A percentile compares a stretch with the other conserved stretches of the same genome.
These are phyloP conservation scores for Zasmidium citrigriseum DNA, from an alignment of 2,329 filamentous ascomycete species.

Conservation along the genomic window DNA sequence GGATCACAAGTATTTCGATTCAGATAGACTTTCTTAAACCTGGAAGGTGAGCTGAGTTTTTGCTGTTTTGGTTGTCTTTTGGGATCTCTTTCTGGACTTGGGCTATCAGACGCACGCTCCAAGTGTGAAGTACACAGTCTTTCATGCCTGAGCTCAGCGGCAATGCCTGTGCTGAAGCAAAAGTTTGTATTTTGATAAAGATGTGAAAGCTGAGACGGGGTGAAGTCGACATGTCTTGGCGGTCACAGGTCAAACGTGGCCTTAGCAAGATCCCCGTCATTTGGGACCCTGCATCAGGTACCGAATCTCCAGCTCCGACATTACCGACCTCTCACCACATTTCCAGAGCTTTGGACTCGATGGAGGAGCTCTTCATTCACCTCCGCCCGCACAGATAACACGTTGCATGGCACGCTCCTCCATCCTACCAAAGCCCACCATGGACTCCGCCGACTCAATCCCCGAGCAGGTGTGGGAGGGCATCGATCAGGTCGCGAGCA, in stretches of 20 bases:
- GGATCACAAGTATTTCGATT: too few species aligned
- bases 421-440: slow-evolving; percentile 10
- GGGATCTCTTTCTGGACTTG: too few species aligned
- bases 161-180: too few species aligned
- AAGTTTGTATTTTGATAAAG: too few species aligned
- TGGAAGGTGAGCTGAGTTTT: too few species aligned
- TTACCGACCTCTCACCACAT: neutral
- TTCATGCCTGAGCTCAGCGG: too few species aligned
- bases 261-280: neutral
- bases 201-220: too few species aligned
- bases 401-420: neutral
- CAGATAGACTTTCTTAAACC: too few species aligned
- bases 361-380: neutral
- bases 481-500: slow-evolving; percentile 25
- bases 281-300: neutral
- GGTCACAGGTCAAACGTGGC: neutral
- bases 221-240: too few species aligned
- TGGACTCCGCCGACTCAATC: slow-evolving; percentile 35
- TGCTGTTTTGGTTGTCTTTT: too few species aligned
- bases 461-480: slow-evolving; percentile 31
- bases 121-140: too few species aligned
- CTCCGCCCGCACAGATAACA: neutral
- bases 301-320: neutral
- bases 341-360: neutral
- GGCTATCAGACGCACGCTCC: too few species aligned